A percentile compares a stretch with the other conserved stretches of the same genome.
phyloP scores from a whole-genome alignment of 805 yeast genomes.

The Kodamaea hsintzibuensis region DNA sequence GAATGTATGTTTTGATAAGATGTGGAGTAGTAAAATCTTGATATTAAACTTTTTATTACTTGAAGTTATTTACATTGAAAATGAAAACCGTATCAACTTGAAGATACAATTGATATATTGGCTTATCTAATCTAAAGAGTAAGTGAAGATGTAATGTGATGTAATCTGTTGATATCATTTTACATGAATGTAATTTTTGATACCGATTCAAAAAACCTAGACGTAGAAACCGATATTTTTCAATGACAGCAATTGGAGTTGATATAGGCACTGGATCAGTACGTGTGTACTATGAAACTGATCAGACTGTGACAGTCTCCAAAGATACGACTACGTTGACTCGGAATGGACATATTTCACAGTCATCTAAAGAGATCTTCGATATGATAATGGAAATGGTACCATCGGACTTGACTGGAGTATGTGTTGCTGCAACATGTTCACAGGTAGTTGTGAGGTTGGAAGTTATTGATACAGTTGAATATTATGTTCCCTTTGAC shows the following conservation, averaged over 20 bases:
- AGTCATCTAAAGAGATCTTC: conserved; percentile 42
- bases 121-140: too few relatives aligned
- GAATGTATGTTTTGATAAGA: too few relatives aligned
- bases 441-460: conserved; percentile 50
- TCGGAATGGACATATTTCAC: conserved; percentile 31
- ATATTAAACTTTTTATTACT: too few relatives aligned
- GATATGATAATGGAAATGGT: conserved; percentile 25
- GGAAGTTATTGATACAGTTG: conserved; percentile 11
- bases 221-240: neutral
- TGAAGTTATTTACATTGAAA: too few relatives aligned
- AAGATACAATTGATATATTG: too few relatives aligned
- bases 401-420: conserved; percentile 17
- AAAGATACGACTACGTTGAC: conserved; percentile 19
- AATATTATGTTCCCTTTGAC: conserved; percentile 33
- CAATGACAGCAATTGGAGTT: conserved; percentile 33
- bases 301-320: conserved; percentile 16
- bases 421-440: conserved; percentile 58
- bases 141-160: too few relatives aligned
- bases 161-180: neutral
- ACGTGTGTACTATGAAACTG: conserved; percentile 35
- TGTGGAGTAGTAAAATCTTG: too few relatives aligned
- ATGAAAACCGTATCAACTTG: too few relatives aligned
- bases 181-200: neutral
- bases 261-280: conserved; percentile 56
- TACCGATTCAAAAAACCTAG: too few relatives aligned